Evolutionary conservation across 345 rosid species (phyloP).

Genomic region (Melastoma malabathricum): DNA sequence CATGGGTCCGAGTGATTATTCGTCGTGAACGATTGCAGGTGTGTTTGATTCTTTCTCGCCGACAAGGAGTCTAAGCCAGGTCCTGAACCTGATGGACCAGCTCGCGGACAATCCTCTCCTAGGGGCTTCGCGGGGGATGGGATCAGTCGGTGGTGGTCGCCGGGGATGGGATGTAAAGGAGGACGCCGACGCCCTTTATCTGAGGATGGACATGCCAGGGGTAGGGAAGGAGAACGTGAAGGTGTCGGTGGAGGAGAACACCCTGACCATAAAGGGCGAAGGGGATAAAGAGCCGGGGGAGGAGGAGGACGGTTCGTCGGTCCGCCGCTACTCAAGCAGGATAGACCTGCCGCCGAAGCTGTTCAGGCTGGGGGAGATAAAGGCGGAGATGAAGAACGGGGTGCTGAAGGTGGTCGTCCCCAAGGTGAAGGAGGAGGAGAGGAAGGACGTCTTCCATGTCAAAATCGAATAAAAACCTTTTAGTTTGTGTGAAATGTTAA

Average conservation of each 20-base stretch:
- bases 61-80: conserved; percentile 45
- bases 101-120: conserved; percentile 36
- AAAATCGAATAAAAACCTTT: conserved; percentile 16
- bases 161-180: conserved; percentile 45
- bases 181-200: conserved; percentile 15
- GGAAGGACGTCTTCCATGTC: conserved; percentile 32
- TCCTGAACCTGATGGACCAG: conserved; percentile 56
- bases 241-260: conserved; percentile 39
- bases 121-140: conserved; percentile 16
- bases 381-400: conserved; percentile 89
- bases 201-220: conserved; percentile 37
- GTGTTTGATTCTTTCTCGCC: conserved; percentile 51
- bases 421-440: conserved; percentile 54
- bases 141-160: conserved; percentile 18
- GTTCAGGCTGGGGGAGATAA: conserved; percentile 34
- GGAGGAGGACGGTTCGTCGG: conserved; percentile 11
- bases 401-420: conserved; percentile 69
- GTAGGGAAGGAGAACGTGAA: conserved; percentile 25
- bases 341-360: conserved; percentile 25
- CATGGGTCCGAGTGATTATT: background rate
- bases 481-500: background rate
- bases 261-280: conserved; percentile 47
- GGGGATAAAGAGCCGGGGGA: conserved; percentile 25
- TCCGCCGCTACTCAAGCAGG: conserved; percentile 38
- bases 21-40: conserved; percentile 12